Base-by-base conservation (phyloP, 352 stramenopile species). In the Pythium phragmiticola region DNA sequence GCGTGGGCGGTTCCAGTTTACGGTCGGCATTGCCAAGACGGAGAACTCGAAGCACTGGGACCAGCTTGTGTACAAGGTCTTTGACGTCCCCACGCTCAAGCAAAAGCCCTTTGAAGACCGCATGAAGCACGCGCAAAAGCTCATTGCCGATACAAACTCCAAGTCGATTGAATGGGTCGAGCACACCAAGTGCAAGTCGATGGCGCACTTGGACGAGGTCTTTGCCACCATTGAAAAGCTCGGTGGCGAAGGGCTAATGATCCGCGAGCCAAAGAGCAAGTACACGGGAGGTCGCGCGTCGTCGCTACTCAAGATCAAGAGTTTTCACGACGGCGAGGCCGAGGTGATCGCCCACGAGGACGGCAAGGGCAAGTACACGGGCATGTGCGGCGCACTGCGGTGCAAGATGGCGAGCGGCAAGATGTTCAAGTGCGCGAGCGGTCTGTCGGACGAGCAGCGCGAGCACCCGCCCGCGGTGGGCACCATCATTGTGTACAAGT, bases 401-500 rank as follows among this genome's bases (percentile, higher is more conserved):
- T 88, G 79, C 58, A 63, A 75, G 7, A 88, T 90, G 75, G 73
- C 72, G 14, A 87, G 68, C 28, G 82, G 80, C 21, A 89, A 89
- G 60, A 79, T 75, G 66, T 92, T 92, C 62, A 89, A 88, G 50
- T 78, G 88, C 37, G 71, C 82, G 17, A 88, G 80, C 19, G 84
- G 84, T 0, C 69, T 92, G 12, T 90, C 78, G 30, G 80, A 90
- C 58, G 51, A 72, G 46, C 71, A 88, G 62, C 75, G 78, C 37
- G 69, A 63, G 36, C 62, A 76, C 1, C 82, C 82, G 17, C 79
- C 82, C 1, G 42, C 55, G 8, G 57, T 89, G 26, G 82, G 78
- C 11, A 74, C 69, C n/a, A 85, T 89, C 61, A 73, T 93, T 51
- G 84, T 89, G 68, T 91, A 90, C 75, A 89, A 89, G 60, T 93